These are phyloP conservation scores for Rhodotorula sp. DNA, from an alignment of 1,284 basidiomycete species.

Conservation along the genomic window DNA sequence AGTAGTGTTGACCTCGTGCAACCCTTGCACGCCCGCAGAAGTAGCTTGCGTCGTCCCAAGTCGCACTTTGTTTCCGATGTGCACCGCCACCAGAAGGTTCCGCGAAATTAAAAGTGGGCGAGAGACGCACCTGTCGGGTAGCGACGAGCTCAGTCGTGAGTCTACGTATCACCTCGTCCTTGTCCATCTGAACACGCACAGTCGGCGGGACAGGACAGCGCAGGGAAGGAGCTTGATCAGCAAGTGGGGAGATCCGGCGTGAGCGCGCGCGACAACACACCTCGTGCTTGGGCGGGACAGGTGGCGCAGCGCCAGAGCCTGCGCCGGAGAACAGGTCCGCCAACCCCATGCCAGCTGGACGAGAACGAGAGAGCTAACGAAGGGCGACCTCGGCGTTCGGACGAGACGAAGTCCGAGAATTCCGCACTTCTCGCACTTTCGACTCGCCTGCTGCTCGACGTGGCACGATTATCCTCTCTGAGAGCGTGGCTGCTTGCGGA, in stretches of 20 bases:
- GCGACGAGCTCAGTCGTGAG: slow-evolving; percentile 14
- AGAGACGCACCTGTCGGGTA: slow-evolving; percentile 12
- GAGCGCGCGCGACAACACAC: not conserved
- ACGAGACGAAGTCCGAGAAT: too few species aligned
- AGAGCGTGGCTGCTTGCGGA: not conserved
- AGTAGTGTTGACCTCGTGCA: too few species aligned
- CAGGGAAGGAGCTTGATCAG: not conserved
- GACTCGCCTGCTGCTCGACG: too few species aligned
- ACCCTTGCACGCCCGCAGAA: not conserved
- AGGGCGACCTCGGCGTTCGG: too few species aligned
- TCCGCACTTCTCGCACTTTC: too few species aligned
- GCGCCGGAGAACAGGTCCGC: not conserved
- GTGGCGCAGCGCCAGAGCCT: not conserved
- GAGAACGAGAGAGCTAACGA: too few species aligned
- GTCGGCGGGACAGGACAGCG: not conserved
- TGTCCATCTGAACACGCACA: not conserved
- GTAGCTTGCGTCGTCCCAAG: not conserved
- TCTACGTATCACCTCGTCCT: slow-evolving; percentile 19
- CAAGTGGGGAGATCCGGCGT: not conserved
- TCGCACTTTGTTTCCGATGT: not conserved
- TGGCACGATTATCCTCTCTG: not conserved
- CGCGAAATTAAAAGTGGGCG: not conserved
- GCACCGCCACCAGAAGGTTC: not conserved
- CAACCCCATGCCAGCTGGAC: not conserved
- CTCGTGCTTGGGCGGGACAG: slow-evolving; percentile 5